phyloP scores from a whole-genome alignment of 441 rosid genomes.

The Breynia disticha region DNA sequence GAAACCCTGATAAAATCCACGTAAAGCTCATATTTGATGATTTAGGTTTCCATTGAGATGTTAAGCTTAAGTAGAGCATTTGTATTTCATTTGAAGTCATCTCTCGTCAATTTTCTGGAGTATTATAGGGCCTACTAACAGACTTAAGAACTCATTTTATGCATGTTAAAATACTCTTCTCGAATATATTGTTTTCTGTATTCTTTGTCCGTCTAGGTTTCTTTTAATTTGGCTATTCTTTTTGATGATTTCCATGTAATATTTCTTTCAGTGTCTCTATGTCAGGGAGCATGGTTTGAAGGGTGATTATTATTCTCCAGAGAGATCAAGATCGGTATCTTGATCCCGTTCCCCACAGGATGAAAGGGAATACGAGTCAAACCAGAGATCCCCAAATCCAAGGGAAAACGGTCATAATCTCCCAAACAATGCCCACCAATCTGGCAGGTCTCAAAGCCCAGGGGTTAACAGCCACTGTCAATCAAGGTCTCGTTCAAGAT shows the following conservation, averaged over 20 bases:
- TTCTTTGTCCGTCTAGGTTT: not conserved
- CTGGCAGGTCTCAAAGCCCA: conserved; percentile 43
- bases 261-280: conserved; percentile 3
- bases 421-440: conserved; percentile 24
- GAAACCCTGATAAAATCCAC: conserved; percentile 43
- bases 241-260: not conserved
- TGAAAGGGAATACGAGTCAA: conserved; percentile 31
- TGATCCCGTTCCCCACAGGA: conserved; percentile 44
- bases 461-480: conserved; percentile 26
- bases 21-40: conserved; percentile 37
- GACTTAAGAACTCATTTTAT: no score
- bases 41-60: conserved; percentile 29
- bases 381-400: conserved; percentile 38
- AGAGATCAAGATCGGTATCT: conserved; percentile 48
- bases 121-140: no score
- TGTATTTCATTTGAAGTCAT: not conserved
- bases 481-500: conserved; percentile 38
- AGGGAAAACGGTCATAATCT: conserved; percentile 37
- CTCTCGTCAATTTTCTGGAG: not conserved
- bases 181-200: not conserved
- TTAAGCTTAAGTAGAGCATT: conserved; percentile 7
- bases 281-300: conserved; percentile 35
- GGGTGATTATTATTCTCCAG: conserved; percentile 40
- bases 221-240: not conserved
- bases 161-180: no score